Evolutionary conservation across 192 early-diverging fungal genomes (phyloP).

Genomic region (Coemansia sp.): DNA sequence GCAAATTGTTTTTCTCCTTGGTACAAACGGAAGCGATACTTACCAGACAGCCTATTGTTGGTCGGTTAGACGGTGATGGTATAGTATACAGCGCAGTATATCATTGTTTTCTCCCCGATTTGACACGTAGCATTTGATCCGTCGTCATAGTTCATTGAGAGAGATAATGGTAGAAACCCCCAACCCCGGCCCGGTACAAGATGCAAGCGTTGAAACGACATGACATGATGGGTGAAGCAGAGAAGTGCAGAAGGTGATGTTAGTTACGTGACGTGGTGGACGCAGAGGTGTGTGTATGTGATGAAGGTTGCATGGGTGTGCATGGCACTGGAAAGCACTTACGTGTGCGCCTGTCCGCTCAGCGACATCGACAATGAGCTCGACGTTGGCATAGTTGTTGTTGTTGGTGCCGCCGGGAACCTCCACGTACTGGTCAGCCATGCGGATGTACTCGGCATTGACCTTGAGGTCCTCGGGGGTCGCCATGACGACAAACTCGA

Average conservation of each 20-base stretch:
- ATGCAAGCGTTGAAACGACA: too few species aligned
- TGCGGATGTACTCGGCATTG: slow-evolving; percentile 98
- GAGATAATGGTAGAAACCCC: too few species aligned
- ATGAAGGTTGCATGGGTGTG: background rate
- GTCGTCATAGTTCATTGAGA: too few species aligned
- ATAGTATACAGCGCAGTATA: background rate
- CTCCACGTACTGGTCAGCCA: slow-evolving; percentile 98
- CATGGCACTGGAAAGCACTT: slow-evolving; percentile 11
- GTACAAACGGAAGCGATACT: background rate
- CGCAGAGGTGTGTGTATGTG: background rate
- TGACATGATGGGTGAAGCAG: too few species aligned
- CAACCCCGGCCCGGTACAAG: too few species aligned
- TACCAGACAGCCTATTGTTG: slow-evolving; percentile 42
- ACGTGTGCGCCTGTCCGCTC: slow-evolving; percentile 89
- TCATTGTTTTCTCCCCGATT: background rate
- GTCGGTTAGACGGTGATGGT: background rate
- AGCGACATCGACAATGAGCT: slow-evolving; percentile 96
- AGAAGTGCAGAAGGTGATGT: too few species aligned
- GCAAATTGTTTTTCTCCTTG: background rate
- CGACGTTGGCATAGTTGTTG: slow-evolving; percentile 99
- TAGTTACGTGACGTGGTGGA: too few species aligned
- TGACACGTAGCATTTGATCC: too few species aligned
- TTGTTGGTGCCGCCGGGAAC: slow-evolving; percentile 97
- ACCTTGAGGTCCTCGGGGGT: slow-evolving; percentile 96
- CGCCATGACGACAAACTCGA: slow-evolving; percentile 96